Conservation (phyloP, 257 asterid genomes). For the Nicotiana knightiana region DNA sequence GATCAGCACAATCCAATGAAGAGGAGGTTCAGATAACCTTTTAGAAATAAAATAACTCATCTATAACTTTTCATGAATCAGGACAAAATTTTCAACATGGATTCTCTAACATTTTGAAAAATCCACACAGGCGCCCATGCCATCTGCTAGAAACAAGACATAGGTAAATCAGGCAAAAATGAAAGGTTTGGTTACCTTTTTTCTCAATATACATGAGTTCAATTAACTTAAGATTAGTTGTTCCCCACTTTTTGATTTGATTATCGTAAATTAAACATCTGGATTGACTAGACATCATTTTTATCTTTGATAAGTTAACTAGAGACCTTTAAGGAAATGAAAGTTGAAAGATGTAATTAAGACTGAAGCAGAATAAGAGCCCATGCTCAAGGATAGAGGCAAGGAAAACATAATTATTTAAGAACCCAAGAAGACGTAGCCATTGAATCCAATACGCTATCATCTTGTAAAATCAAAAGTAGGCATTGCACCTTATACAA, state of each 20-base stretch:
- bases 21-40: neutral
- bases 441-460: neutral
- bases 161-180: neutral
- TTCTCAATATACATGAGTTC: neutral
- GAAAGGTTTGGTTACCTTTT: neutral
- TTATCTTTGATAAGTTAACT: neutral
- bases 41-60: neutral
- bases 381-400: neutral
- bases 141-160: neutral
- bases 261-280: neutral
- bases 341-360: neutral
- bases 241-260: neutral
- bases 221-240: neutral
- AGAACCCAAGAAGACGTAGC: neutral
- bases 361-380: neutral
- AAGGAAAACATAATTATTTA: neutral
- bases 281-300: neutral
- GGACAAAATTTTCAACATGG: neutral
- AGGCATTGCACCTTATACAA: neutral
- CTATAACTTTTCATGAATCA: neutral
- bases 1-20: neutral
- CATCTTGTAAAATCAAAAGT: neutral
- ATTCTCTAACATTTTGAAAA: neutral
- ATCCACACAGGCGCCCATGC: neutral
- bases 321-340: neutral